phyloP scores from a whole-genome alignment of 192 early-diverging fungal genomes.

The Linnemannia elongata region DNA sequence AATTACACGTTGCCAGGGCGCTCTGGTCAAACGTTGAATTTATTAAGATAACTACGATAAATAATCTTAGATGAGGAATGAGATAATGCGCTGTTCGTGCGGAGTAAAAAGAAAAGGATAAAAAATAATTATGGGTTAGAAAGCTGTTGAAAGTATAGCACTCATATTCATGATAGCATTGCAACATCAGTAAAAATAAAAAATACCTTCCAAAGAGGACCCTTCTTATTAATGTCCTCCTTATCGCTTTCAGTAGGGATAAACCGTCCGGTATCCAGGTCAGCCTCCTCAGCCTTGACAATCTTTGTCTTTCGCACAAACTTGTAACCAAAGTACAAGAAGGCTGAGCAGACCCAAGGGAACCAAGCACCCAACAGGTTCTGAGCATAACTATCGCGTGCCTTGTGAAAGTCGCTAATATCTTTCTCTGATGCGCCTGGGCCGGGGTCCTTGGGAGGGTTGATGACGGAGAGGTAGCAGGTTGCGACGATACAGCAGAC shows the following conservation, averaged over 20 bases:
- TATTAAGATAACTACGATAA: neutral
- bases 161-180: too few relatives aligned
- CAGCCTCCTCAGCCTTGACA: conserved; percentile 65
- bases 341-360: conserved; percentile 16
- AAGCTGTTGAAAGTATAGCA: neutral
- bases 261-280: conserved; percentile 63
- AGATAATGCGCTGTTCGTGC: neutral
- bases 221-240: neutral
- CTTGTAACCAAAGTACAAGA: conserved; percentile 67
- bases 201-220: conserved; percentile 10
- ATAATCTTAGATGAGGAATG: neutral
- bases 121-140: neutral
- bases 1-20: too few relatives aligned
- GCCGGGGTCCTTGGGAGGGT: conserved; percentile 60
- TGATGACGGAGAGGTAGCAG: conserved; percentile 66
- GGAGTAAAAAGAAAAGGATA: neutral
- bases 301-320: conserved; percentile 56
- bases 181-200: neutral
- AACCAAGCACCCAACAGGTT: conserved; percentile 21
- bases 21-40: neutral
- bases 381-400: conserved; percentile 10
- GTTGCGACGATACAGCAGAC: conserved; percentile 68
- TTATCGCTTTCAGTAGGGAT: conserved; percentile 26
- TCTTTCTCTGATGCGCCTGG: neutral
- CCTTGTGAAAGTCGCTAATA: neutral